These are phyloP conservation scores for Puccinia horiana DNA, from an alignment of 1,284 basidiomycete species.

Conservation along the genomic window DNA sequence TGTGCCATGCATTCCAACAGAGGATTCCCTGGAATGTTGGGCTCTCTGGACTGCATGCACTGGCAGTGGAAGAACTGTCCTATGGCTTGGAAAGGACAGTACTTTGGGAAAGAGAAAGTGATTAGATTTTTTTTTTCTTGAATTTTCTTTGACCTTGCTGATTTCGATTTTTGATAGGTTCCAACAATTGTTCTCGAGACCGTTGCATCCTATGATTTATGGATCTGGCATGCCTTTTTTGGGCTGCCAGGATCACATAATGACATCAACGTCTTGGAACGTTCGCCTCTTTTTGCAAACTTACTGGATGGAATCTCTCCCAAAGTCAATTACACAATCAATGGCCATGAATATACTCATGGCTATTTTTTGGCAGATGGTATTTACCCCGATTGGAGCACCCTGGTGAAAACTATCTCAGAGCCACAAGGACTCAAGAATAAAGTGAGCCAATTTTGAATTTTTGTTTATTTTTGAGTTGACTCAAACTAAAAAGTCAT, in stretches of 20 bases:
- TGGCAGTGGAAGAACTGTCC: too few species aligned
- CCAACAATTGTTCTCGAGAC: constrained; percentile 20
- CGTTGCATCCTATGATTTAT: background rate
- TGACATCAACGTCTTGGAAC: constrained; percentile 14
- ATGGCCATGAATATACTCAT: too few species aligned
- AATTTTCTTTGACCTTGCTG: too few species aligned
- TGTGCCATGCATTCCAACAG: background rate
- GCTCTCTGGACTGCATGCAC: constrained; percentile 5
- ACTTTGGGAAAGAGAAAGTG: too few species aligned
- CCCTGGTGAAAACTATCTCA: constrained; percentile 21
- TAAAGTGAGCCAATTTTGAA: too few species aligned
- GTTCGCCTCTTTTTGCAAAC: background rate
- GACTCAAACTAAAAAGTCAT: background rate
- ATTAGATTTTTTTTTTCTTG: too few species aligned
- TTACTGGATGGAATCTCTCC: background rate
- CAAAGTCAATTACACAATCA: background rate
- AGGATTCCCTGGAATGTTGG: constrained; percentile 15
- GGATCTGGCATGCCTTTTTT: constrained; percentile 23
- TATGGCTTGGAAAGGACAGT: too few species aligned
- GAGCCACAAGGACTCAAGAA: constrained; percentile 1
- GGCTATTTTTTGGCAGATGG: constrained; percentile 22
- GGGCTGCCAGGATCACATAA: constrained; percentile 1
- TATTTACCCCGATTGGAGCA: constrained; percentile 7
- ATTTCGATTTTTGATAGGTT: too few species aligned
- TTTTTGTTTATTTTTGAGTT: background rate